Base-by-base conservation (phyloP, 176 grass and related monocot genomes). In the sorghum (Sorghum bicolor) region DNA sequence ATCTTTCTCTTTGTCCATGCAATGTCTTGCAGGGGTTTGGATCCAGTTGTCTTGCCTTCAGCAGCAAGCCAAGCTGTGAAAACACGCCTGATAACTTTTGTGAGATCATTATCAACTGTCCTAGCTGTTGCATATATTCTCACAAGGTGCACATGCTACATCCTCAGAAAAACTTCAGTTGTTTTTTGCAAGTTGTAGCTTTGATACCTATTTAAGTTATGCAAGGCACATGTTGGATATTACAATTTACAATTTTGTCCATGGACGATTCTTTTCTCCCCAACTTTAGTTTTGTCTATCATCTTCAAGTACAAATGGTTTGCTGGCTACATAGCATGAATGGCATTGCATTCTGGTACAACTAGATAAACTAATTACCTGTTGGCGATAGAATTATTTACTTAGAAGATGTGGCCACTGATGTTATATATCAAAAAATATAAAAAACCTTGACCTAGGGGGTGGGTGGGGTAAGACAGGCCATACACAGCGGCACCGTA, bases 71-170 rank as follows among this genome's bases (percentile, higher is more conserved):
- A 96, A 90, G 96, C 89, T 78, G 89, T 99, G 41, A 99, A 99
- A 89, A 72, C 75, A 0, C 87, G 96, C n/a, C 70, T 95, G 55
- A n/a, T 95, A 39, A 92, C 87, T 67, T 98, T 98, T 67, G 72
- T 98, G 61, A 95, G 89, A 92, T 95, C 91, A 82, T 87, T 98
- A 53, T 98, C 96, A 71, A 85, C 96, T 82, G 93, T 95, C 67
- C 68, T 98, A 77, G 87, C 93, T 77, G 32, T 90, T 88, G 80
- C 96, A 25, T 98, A 90, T 88, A 92, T 92, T 87, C 74, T 95
- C 39, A 93, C 96, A 85, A 98, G 93, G 96, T 98, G 34, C 85
- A 80, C 30, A 82, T 75, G 48, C 71, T 83, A 67, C 33, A 44
- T 70, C 20, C 16, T 66, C 6, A 79, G n/a, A 57, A 86, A 78